phyloP scores from a whole-genome alignment of 345 rosid species.

The Stellera chamaejasme region DNA sequence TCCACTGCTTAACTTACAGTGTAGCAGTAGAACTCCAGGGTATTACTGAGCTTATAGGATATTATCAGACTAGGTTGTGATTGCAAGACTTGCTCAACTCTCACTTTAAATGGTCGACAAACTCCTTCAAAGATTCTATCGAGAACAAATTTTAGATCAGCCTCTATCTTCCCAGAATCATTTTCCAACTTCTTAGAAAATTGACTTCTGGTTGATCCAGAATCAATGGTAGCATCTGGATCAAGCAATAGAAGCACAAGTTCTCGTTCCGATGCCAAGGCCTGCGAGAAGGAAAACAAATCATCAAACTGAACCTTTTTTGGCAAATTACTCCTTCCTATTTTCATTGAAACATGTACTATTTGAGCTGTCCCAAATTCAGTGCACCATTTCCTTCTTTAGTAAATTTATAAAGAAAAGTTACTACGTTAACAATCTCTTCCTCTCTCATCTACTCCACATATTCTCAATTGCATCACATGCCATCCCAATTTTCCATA shows the following conservation, averaged over 20 bases:
- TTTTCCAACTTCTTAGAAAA: slow-evolving; percentile 41
- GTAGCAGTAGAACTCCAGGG: slow-evolving; percentile 89
- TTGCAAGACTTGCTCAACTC: slow-evolving; percentile 97
- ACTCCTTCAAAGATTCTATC: slow-evolving; percentile 99
- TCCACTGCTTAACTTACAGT: slow-evolving; percentile 52
- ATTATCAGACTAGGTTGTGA: slow-evolving; percentile 93
- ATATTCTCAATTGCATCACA: no score
- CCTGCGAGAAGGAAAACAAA: slow-evolving; percentile 35
- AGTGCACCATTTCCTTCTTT: no score
- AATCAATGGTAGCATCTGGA: slow-evolving; percentile 58
- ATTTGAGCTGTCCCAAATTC: no score
- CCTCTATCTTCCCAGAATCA: slow-evolving; percentile 58
- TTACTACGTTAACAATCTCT: no score
- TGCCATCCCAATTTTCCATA: no score
- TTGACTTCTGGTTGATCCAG: slow-evolving; percentile 42
- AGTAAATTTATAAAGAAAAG: no score
- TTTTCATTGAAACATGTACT: neutral
- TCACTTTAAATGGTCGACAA: slow-evolving; percentile 97
- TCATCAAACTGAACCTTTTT: neutral
- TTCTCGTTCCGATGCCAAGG: slow-evolving; percentile 98
- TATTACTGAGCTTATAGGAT: slow-evolving; percentile 81
- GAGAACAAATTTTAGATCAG: slow-evolving; percentile 75
- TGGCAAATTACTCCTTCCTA: no score
- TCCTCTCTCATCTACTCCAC: no score
- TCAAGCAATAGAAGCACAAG: slow-evolving; percentile 78